Conservation (phyloP, 495 filamentous ascomycete species). For the Aspergillus carlsbadensis region DNA sequence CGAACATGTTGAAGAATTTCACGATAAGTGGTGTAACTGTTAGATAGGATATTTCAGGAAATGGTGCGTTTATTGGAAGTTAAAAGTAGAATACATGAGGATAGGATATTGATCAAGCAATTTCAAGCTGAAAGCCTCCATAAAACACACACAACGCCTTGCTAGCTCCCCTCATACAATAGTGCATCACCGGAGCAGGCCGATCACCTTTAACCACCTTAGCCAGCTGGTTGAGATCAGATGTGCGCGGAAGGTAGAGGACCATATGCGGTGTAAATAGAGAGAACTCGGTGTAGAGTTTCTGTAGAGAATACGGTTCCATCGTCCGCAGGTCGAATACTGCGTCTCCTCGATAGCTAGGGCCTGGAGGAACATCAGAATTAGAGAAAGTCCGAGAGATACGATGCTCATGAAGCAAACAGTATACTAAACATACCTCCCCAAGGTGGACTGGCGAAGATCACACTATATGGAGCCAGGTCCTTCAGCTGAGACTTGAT, state of each 20-base stretch:
- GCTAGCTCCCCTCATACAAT: slow-evolving; percentile 86
- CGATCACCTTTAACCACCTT: slow-evolving; percentile 50
- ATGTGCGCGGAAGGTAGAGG: slow-evolving; percentile 85
- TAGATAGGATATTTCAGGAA: too few species aligned
- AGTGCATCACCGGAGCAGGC: slow-evolving; percentile 76
- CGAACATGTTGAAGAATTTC: neutral
- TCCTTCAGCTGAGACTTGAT: slow-evolving; percentile 50
- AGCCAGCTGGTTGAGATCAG: slow-evolving; percentile 81
- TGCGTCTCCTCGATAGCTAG: slow-evolving; percentile 70
- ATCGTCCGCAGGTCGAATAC: slow-evolving; percentile 86
- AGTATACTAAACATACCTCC: slow-evolving; percentile 56
- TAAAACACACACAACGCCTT: slow-evolving; percentile 67
- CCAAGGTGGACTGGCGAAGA: slow-evolving; percentile 96
- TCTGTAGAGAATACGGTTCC: slow-evolving; percentile 75
- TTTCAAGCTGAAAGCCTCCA: slow-evolving; percentile 41
- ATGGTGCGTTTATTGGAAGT: too few species aligned
- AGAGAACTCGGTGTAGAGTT: slow-evolving; percentile 60
- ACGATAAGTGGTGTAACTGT: too few species aligned
- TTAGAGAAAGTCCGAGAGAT: neutral
- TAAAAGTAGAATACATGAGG: too few species aligned
- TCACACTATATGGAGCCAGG: slow-evolving; percentile 53
- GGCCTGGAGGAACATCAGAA: slow-evolving; percentile 47
- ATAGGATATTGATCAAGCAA: slow-evolving; percentile 13
- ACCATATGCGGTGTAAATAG: slow-evolving; percentile 54
- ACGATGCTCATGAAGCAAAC: neutral